Evolutionary conservation across 106 monocot species (phyloP).

Genomic region (Allium fistulosum): DNA sequence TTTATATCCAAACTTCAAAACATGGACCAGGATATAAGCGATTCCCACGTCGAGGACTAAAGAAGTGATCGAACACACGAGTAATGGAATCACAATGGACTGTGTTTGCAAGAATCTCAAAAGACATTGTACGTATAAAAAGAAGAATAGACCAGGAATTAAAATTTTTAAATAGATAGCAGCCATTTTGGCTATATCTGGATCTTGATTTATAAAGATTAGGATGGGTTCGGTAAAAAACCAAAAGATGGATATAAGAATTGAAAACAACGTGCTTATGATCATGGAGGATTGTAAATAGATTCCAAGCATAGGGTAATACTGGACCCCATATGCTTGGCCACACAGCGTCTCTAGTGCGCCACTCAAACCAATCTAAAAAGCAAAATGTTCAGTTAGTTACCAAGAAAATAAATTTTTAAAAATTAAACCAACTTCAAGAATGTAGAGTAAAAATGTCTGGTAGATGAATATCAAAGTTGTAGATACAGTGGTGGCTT

Average conservation of each 20-base stretch:
- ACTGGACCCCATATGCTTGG: slow-evolving; percentile 65
- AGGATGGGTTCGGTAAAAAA: slow-evolving; percentile 46
- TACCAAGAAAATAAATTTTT: too few species aligned
- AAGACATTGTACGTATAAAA: slow-evolving; percentile 55
- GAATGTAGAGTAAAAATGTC: too few species aligned
- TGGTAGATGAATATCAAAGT: too few species aligned
- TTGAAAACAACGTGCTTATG: slow-evolving; percentile 24
- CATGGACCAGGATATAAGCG: slow-evolving; percentile 46
- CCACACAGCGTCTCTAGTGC: slow-evolving; percentile 86
- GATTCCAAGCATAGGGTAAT: slow-evolving; percentile 55
- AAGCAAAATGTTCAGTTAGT: not conserved
- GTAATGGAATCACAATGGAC: slow-evolving; percentile 42
- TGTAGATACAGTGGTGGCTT: too few species aligned
- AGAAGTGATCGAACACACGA: slow-evolving; percentile 47
- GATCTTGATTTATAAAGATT: slow-evolving; percentile 62
- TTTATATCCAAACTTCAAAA: slow-evolving; percentile 41
- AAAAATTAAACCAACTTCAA: too few species aligned
- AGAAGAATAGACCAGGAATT: slow-evolving; percentile 78
- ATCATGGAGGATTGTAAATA: slow-evolving; percentile 74
- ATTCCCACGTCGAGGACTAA: slow-evolving; percentile 44
- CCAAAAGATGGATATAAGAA: slow-evolving; percentile 54
- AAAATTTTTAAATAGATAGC: slow-evolving; percentile 39
- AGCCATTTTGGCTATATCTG: slow-evolving; percentile 44
- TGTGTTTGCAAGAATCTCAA: slow-evolving; percentile 85
- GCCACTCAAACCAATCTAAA: slow-evolving; percentile 73